Percentiles rank a stretch among this genome's conserved stretches.
phyloP scores from a whole-genome alignment of 257 asterid species.

The Solanum raphanifolium region DNA sequence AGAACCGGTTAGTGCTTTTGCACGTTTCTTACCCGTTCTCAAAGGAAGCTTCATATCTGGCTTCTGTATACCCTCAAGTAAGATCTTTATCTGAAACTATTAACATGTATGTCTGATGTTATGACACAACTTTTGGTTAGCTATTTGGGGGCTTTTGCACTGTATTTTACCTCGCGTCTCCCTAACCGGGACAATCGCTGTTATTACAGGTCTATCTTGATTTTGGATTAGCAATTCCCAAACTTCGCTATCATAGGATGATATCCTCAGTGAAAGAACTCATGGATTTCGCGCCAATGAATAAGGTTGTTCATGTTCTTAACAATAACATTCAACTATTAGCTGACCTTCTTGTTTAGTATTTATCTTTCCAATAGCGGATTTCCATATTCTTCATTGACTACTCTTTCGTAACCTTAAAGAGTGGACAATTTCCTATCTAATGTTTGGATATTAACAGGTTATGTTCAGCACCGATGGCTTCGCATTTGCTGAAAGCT shows the following conservation, averaged over 20 bases:
- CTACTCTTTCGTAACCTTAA: background rate
- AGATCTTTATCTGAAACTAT: background rate
- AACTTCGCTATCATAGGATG: conserved; percentile 93
- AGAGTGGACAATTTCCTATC: background rate
- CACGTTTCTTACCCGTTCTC: conserved; percentile 91
- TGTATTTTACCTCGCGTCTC: background rate
- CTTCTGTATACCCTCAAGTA: conserved; percentile 86
- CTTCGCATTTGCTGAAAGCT: conserved; percentile 72
- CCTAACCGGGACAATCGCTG: background rate
- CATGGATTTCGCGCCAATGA: conserved; percentile 75
- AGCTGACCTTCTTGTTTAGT: background rate
- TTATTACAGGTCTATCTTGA: conserved; percentile 69
- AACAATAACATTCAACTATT: background rate
- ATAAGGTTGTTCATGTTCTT: conserved; percentile 41
- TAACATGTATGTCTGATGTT: background rate
- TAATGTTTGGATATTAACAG: conserved; percentile 30
- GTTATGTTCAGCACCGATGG: conserved; percentile 97
- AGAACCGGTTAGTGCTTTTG: conserved; percentile 61
- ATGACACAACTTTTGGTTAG: background rate
- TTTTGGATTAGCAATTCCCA: conserved; percentile 92
- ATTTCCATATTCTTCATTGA: background rate
- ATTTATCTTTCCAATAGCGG: background rate
- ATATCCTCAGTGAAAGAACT: conserved; percentile 84
- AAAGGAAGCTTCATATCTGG: conserved; percentile 88
- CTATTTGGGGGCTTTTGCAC: no score